These are phyloP conservation scores for Aspergillus kassunensis DNA, from an alignment of 495 filamentous ascomycete genomes.

Conservation along the genomic window DNA sequence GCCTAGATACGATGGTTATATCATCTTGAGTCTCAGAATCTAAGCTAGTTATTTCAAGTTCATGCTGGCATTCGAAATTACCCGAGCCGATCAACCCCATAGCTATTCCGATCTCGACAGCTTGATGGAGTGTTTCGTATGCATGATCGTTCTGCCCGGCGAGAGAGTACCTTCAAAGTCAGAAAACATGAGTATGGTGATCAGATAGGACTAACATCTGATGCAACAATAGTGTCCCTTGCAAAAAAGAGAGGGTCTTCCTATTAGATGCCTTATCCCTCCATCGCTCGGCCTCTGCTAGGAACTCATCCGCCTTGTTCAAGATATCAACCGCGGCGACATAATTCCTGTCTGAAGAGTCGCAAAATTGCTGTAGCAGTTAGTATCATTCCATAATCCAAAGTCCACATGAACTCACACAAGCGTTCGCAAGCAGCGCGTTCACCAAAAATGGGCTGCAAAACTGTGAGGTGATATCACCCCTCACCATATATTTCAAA, in stretches of 20 bases:
- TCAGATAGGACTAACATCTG: conserved; percentile 26
- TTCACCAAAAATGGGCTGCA: conserved; percentile 54
- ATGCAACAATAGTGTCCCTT: conserved; percentile 41
- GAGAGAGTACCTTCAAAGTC: conserved; percentile 35
- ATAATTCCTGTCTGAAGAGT: conserved; percentile 44
- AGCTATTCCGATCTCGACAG: conserved; percentile 35
- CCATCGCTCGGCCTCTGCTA: conserved; percentile 40
- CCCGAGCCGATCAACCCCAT: conserved; percentile 37
- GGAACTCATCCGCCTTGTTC: conserved; percentile 40
- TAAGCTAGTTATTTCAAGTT: too few relatives aligned
- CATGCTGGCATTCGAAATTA: too few relatives aligned
- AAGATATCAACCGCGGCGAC: conserved; percentile 38
- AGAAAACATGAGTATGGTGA: not conserved
- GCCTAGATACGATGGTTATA: conserved; percentile 32
- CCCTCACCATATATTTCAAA: conserved; percentile 40
- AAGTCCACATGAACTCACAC: conserved; percentile 25
- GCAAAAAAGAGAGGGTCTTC: conserved; percentile 34
- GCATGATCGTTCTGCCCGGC: conserved; percentile 39
- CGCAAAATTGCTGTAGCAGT: conserved; percentile 37
- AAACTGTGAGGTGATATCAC: conserved; percentile 33
- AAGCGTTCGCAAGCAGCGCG: conserved; percentile 48
- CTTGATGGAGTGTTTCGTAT: conserved; percentile 41
- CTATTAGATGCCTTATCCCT: conserved; percentile 21
- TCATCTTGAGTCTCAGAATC: conserved; percentile 26
- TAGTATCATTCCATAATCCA: not conserved